These are phyloP conservation scores for Coleophoma eucalyptorum DNA, from an alignment of 2,329 filamentous ascomycete species.

Conservation along the genomic window DNA sequence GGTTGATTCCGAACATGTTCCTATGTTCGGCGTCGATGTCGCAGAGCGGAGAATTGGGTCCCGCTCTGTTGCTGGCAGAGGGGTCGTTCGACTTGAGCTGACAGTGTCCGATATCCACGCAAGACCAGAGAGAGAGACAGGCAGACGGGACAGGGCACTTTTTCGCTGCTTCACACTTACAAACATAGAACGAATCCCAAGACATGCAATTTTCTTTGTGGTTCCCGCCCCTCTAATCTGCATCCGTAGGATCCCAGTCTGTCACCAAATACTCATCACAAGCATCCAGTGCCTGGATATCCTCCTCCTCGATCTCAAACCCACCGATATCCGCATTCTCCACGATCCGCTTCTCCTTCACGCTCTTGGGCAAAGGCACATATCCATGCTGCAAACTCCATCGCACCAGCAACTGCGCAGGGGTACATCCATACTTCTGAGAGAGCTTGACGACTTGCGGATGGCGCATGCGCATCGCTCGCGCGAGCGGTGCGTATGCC, in stretches of 20 bases:
- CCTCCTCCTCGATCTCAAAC: conserved; percentile 58
- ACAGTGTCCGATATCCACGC: too few relatives aligned
- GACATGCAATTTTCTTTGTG: too few relatives aligned
- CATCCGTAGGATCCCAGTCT: conserved; percentile 53
- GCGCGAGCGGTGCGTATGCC: conserved; percentile 75
- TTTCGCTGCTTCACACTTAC: too few relatives aligned
- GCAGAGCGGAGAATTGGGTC: too few relatives aligned
- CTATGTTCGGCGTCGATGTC: too few relatives aligned
- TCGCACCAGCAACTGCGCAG: conserved; percentile 70
- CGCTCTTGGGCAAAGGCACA: conserved; percentile 72
- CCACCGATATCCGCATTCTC: conserved; percentile 60
- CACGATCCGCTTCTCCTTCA: conserved; percentile 54
- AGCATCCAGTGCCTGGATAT: conserved; percentile 58
- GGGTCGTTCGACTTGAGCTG: too few relatives aligned
- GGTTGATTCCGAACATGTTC: too few relatives aligned
- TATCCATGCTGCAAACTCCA: conserved; percentile 76
- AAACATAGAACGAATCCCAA: too few relatives aligned
- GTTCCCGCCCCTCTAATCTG: conserved; percentile 16
- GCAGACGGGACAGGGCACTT: too few relatives aligned
- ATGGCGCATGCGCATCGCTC: conserved; percentile 67
- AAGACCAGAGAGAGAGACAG: too few relatives aligned
- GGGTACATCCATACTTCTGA: conserved; percentile 65
- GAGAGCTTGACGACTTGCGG: conserved; percentile 57
- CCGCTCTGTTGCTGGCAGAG: too few relatives aligned
- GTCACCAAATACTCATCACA: conserved; percentile 73